Conservation (phyloP, 768 basidiomycete species). For the Lentinus tigrinus region DNA sequence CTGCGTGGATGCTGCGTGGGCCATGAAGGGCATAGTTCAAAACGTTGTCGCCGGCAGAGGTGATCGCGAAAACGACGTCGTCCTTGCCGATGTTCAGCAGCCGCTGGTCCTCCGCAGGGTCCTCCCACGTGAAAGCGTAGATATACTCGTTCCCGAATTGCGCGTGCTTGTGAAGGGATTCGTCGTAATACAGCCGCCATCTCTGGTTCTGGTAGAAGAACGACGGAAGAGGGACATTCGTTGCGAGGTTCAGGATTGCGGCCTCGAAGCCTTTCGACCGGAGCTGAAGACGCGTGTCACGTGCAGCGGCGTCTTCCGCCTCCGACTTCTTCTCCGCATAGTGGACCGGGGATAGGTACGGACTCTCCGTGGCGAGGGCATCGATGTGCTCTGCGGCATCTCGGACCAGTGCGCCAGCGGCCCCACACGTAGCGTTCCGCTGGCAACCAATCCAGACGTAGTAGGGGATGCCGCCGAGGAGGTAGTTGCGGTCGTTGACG, state of each 20-base stretch:
- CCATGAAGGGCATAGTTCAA: slow-evolving; percentile 73
- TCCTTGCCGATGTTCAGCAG: slow-evolving; percentile 54
- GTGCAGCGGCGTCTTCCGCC: slow-evolving; percentile 35
- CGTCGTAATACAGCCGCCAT: slow-evolving; percentile 72
- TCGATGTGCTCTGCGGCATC: slow-evolving; percentile 52
- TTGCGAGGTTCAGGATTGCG: slow-evolving; percentile 47
- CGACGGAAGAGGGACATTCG: slow-evolving; percentile 47
- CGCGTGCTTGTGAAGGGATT: slow-evolving; percentile 56
- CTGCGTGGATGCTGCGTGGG: slow-evolving; percentile 67
- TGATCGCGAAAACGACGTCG: slow-evolving; percentile 73
- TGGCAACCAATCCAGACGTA: slow-evolving; percentile 78
- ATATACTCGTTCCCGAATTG: slow-evolving; percentile 58
- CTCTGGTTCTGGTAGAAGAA: slow-evolving; percentile 64
- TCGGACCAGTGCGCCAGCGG: slow-evolving; percentile 59
- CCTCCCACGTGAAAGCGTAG: slow-evolving; percentile 68
- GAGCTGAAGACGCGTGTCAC: slow-evolving; percentile 34
- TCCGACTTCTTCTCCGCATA: slow-evolving; percentile 37
- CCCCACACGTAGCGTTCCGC: slow-evolving; percentile 54
- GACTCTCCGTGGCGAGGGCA: slow-evolving; percentile 28
- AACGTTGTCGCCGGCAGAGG: slow-evolving; percentile 78
- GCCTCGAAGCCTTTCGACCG: slow-evolving; percentile 20
- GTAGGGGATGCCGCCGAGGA: slow-evolving; percentile 54
- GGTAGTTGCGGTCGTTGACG: slow-evolving; percentile 72
- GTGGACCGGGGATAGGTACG: slow-evolving; percentile 31
- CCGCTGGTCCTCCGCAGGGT: slow-evolving; percentile 72